Conservation (phyloP, 2,329 filamentous ascomycete species). For the Thermochaetoides dissita region DNA sequence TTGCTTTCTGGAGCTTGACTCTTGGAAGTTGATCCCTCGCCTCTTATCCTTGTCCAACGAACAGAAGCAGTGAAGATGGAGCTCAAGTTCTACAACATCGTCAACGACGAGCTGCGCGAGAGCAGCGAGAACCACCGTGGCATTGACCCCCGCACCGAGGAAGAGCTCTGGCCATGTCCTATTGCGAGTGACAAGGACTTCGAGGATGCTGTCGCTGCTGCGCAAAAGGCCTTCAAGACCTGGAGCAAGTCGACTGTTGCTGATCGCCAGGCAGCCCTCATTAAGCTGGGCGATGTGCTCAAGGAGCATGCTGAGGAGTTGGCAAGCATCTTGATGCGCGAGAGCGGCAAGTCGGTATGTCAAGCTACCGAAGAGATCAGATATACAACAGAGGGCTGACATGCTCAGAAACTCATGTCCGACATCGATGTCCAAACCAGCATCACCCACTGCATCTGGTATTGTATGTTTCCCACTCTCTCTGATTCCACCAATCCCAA, state of each 20-base stretch:
- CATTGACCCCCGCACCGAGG: slow-evolving; percentile 31
- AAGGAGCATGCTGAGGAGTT: slow-evolving; percentile 28
- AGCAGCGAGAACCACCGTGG: slow-evolving; percentile 23
- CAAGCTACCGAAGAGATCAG: too few relatives aligned
- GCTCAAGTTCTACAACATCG: slow-evolving; percentile 28
- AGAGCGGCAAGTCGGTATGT: slow-evolving; percentile 37
- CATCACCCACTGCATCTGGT: slow-evolving; percentile 24
- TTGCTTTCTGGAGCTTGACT: too few relatives aligned
- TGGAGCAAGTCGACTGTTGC: slow-evolving; percentile 31
- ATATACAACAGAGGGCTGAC: background rate
- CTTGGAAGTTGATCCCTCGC: too few relatives aligned
- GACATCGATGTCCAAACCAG: slow-evolving; percentile 25
- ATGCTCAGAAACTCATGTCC: slow-evolving; percentile 18
- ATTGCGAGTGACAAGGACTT: slow-evolving; percentile 27
- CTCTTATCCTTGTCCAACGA: too few relatives aligned
- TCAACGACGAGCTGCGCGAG: slow-evolving; percentile 27
- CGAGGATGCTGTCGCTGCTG: slow-evolving; percentile 31
- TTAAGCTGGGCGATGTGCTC: slow-evolving; percentile 25
- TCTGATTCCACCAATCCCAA: background rate
- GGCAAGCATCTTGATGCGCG: slow-evolving; percentile 29
- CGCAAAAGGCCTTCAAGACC: slow-evolving; percentile 29
- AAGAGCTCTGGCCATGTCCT: slow-evolving; percentile 31
- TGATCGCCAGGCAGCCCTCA: slow-evolving; percentile 23
- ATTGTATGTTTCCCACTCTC: slow-evolving; percentile 16
- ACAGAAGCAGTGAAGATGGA: slow-evolving; percentile 5